These are phyloP conservation scores for Colletotrichum musicola DNA, from an alignment of 2,329 filamentous ascomycete species.

Conservation along the genomic window DNA sequence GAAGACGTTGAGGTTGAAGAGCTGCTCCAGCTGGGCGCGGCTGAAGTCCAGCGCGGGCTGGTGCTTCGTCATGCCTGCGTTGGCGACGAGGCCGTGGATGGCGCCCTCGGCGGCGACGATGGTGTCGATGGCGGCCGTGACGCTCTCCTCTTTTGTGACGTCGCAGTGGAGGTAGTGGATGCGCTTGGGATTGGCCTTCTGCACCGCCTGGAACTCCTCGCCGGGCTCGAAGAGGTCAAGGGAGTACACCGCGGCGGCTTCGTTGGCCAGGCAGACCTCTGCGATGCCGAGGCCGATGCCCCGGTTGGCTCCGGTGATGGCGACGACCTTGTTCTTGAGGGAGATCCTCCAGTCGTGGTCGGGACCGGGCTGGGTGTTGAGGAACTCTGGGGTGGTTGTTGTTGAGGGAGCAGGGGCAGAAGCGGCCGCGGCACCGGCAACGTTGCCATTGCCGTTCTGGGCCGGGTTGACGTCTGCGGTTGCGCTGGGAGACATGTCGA, in stretches of 20 bases:
- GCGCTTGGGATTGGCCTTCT: slow-evolving; percentile 55
- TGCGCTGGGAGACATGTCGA: slow-evolving; percentile 31
- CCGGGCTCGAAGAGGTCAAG: slow-evolving; percentile 46
- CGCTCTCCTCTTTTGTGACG: slow-evolving; percentile 56
- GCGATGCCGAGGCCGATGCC: slow-evolving; percentile 60
- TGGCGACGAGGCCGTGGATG: slow-evolving; percentile 51
- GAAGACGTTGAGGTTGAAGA: slow-evolving; percentile 58
- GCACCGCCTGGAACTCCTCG: slow-evolving; percentile 41
- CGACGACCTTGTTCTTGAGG: slow-evolving; percentile 53
- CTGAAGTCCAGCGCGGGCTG: slow-evolving; percentile 54
- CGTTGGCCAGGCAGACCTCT: slow-evolving; percentile 59
- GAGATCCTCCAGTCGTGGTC: slow-evolving; percentile 52
- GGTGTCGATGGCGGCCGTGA: slow-evolving; percentile 55
- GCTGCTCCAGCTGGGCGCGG: slow-evolving; percentile 26
- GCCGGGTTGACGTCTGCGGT: slow-evolving; percentile 2
- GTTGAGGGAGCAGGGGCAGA: not conserved
- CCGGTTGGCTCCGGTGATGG: slow-evolving; percentile 57
- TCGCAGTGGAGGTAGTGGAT: slow-evolving; percentile 61
- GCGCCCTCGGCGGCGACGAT: slow-evolving; percentile 53
- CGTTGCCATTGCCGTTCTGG: slow-evolving; percentile 13
- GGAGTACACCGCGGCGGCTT: slow-evolving; percentile 50
- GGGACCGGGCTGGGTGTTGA: slow-evolving; percentile 49
- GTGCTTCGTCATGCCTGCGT: slow-evolving; percentile 31
- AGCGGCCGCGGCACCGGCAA: not conserved
- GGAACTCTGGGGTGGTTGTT: slow-evolving; percentile 32